Base-by-base conservation (phyloP, 495 filamentous ascomycete genomes). In the Melanomma pulvis-pyrius region DNA sequence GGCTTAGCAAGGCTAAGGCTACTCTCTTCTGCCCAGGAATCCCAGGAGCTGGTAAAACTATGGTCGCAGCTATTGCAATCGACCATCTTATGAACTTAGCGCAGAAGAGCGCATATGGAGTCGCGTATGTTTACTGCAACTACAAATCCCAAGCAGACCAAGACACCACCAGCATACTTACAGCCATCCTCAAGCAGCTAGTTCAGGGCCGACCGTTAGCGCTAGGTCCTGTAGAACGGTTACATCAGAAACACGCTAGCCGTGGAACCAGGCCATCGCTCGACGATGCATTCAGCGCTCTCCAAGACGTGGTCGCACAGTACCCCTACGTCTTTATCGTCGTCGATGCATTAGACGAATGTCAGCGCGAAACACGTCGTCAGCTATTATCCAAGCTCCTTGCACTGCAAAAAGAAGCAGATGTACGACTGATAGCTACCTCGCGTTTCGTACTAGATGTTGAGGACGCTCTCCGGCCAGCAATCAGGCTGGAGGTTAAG, bases 21-120 rank as follows among this genome's bases (percentile, higher is more conserved):
- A 74, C 72, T 8, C 51, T 78, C 13, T 76, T 76, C 62, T 80
- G 22, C 22, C 48, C 19, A 2, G 48, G 48, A 26, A 50, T 50
- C 48, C 22, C 48, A 25, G 48, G 48, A 25, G 19, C 48, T 24
- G 22, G 48, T n/a, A 50, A 50, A 19, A 50, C 48, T 25, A 50
- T 50, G 22, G 22, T 50, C 7, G 48, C 22, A 25, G 48, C 48
- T 50, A 50, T 50, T 15, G 22, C 22, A n/a, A 50, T 50, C n/a
- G 22, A 50, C 19, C 19, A 50, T n/a, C 48, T 50, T 7, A 4
- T 47, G 44, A 47, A 47, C 5, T 47, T 22, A 47, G 44, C 15
- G 15, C 44, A 47, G 44, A 47, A 47, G 4, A 47, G 44, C 21
- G 5, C 15, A 47, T 47, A n/a, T 47, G 44, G 44, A 47, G 44